These are phyloP conservation scores for Aspergillus quadrilineatus DNA, from an alignment of 2,329 filamentous ascomycete genomes.

Conservation along the genomic window DNA sequence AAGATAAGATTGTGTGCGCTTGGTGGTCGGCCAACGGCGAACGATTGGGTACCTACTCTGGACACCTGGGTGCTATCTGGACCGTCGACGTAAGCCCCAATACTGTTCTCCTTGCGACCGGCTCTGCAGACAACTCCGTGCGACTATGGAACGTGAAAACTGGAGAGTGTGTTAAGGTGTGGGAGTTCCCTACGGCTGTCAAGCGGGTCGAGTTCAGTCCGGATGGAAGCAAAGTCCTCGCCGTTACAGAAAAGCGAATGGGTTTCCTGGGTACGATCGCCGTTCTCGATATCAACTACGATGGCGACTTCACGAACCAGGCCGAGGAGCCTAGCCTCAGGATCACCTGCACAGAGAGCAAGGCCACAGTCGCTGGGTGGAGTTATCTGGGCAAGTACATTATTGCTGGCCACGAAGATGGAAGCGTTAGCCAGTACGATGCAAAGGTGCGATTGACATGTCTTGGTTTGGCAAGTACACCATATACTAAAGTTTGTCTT, in stretches of 20 bases:
- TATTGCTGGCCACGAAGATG: conserved; percentile 96
- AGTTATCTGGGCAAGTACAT: conserved; percentile 94
- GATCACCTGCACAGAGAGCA: conserved; percentile 93
- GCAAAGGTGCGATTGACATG: conserved; percentile 63
- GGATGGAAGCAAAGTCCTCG: conserved; percentile 84
- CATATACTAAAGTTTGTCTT: conserved; percentile 5
- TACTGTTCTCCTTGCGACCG: conserved; percentile 85
- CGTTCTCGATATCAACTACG: conserved; percentile 83
- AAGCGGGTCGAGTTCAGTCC: conserved; percentile 98
- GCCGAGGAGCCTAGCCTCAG: conserved; percentile 76
- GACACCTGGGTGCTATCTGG: conserved; percentile 98
- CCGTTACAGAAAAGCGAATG: conserved; percentile 98
- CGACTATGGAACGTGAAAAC: conserved; percentile 94
- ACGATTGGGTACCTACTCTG: conserved; percentile 92
- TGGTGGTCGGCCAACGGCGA: conserved; percentile 99
- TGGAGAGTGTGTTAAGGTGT: conserved; percentile 90
- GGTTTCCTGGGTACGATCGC: conserved; percentile 92
- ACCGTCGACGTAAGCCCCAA: conserved; percentile 95
- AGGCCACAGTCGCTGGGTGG: conserved; percentile 96
- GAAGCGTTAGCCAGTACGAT: conserved; percentile 86
- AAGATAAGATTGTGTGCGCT: conserved; percentile 94
- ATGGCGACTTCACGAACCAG: conserved; percentile 75
- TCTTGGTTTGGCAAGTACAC: background rate
- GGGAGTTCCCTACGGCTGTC: conserved; percentile 95
- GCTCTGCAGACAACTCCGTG: conserved; percentile 97